A percentile compares a stretch with the other conserved stretches of the same genome.
phyloP scores from a whole-genome alignment of 257 asterid species.

The Leonotis leonurus region DNA sequence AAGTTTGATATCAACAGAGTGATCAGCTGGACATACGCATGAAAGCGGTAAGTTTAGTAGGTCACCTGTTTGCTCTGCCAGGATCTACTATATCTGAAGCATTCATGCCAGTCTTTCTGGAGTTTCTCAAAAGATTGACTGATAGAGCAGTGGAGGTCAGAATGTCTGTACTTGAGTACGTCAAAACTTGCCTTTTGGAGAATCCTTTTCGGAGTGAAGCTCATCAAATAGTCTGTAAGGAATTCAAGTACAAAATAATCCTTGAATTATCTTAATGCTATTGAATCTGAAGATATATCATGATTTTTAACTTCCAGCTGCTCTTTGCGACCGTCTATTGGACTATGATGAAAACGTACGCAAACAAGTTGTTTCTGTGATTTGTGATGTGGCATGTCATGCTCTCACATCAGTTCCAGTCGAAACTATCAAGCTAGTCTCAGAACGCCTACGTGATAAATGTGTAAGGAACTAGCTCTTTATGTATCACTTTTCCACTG shows the following conservation, averaged over 20 bases:
- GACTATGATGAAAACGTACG: conserved; percentile 91
- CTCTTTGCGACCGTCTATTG: conserved; percentile 75
- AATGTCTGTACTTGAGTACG: conserved; percentile 76
- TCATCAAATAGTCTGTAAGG: conserved; percentile 77
- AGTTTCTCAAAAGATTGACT: conserved; percentile 80
- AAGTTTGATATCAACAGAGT: conserved; percentile 48
- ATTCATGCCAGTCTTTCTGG: conserved; percentile 74
- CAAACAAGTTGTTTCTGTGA: conserved; percentile 76
- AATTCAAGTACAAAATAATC: background rate
- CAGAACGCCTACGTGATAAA: conserved; percentile 96
- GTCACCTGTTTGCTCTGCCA: conserved; percentile 74
- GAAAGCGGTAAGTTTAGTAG: conserved; percentile 80
- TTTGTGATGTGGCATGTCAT: conserved; percentile 78
- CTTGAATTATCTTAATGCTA: background rate
- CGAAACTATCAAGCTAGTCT: conserved; percentile 69
- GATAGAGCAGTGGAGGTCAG: conserved; percentile 83
- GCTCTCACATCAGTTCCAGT: conserved; percentile 55
- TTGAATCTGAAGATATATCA: conserved; percentile 21
- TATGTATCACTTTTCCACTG: conserved; percentile 7
- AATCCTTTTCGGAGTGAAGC: conserved; percentile 71
- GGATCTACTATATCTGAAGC: conserved; percentile 56
- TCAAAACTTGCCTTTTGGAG: conserved; percentile 63
- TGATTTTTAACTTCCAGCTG: conserved; percentile 49
- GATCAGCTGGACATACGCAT: conserved; percentile 76
- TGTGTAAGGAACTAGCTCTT: conserved; percentile 50